Base-by-base conservation (phyloP, 495 filamentous ascomycete species). In the Cercophora scortea region DNA sequence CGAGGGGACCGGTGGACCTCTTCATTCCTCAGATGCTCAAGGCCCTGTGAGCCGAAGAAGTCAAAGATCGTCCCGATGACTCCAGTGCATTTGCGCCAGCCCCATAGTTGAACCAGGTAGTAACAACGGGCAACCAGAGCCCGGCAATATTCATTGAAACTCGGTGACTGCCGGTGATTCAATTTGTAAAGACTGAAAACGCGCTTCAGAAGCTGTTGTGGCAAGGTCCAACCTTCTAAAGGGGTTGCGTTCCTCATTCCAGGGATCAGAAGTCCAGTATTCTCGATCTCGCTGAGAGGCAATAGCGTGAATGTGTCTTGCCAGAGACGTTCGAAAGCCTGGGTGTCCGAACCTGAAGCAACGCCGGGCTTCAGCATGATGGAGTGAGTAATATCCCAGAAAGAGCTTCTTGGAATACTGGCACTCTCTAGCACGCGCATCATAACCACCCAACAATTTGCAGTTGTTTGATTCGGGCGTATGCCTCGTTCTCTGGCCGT, bases 61-160 rank as follows among this genome's bases (percentile, higher is more conserved):
- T 95, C 89, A 58, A 95, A 98, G 5, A 96, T 75, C 0, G 76
- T 80, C 16, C 86, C 85, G 40, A 98, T 79, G 32, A 95, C 82
- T 10, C 77, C 65, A 47, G 88, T 88, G 66, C 86, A 91, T 59
- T 82, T 84, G 53, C 77, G 74, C 93, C 93, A 97, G 4, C 88
- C 85, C 93, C 93, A 98, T 51, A 72, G 70, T 42, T 80, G 76
- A 40, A 95, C 84, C 33, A 98, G 77, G 58, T 79, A 75, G 60
- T 91, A 82, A 62, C 91, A 96, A 49, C 93, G 78, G 10, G 78
- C 78, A 32, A 95, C 79, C 6, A 87, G 61, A 6, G 81, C 77
- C 44, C 87, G 81, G 56, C 87, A 86, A 59, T 98, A 97, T 18
- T 79, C 79, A 60, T 94, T 95, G 68, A 90, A 85, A 40, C 80